phyloP scores from a whole-genome alignment of 441 rosid species.

The Iberis amara region DNA sequence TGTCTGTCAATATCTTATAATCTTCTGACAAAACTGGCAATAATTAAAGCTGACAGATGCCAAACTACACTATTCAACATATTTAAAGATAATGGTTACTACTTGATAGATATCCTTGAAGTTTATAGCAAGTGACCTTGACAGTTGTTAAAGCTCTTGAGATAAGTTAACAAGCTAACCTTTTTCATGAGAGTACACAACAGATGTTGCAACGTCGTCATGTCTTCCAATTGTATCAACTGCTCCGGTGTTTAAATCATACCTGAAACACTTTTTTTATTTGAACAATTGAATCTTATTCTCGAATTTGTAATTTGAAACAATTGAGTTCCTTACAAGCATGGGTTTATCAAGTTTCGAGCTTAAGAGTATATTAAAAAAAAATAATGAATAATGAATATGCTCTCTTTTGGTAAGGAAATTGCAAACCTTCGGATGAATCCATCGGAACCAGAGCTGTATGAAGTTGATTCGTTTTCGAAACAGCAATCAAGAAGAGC shows the following conservation, averaged over 20 bases:
- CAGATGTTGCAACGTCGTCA: conserved; percentile 56
- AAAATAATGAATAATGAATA: too few species aligned
- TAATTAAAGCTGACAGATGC: background rate
- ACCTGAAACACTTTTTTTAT: conserved; percentile 38
- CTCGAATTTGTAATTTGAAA: background rate
- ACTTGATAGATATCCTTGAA: background rate
- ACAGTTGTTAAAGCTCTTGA: background rate
- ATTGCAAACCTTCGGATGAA: conserved; percentile 51
- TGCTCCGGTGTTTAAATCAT: conserved; percentile 50
- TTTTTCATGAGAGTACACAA: conserved; percentile 50
- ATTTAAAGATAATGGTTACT: background rate
- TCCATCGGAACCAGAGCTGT: conserved; percentile 62
- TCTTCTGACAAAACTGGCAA: background rate
- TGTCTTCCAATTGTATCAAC: conserved; percentile 49
- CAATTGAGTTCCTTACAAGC: background rate
- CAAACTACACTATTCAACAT: background rate
- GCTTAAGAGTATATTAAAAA: too few species aligned
- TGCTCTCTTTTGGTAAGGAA: background rate
- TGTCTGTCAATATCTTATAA: background rate
- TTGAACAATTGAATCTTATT: background rate
- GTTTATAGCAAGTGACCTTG: background rate
- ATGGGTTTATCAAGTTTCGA: background rate
- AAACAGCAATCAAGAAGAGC: conserved; percentile 83
- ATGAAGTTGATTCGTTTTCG: conserved; percentile 46
- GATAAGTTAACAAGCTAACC: conserved; percentile 37